phyloP scores from a whole-genome alignment of 148 eudicot species.

The Arctostaphylos glauca region DNA sequence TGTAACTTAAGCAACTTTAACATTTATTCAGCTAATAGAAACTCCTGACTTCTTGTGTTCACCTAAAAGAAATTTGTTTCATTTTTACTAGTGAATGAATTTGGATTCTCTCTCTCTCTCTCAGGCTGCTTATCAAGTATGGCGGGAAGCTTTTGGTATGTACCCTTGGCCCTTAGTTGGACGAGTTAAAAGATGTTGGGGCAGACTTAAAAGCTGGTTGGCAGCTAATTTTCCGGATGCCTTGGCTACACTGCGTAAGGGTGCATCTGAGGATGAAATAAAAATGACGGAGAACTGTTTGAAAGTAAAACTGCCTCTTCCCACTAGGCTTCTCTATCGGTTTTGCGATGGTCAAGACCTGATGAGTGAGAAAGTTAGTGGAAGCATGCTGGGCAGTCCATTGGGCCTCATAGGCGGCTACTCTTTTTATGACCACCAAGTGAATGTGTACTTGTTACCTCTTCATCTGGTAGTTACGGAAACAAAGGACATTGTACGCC shows the following conservation, averaged over 20 bases:
- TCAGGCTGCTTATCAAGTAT: constrained; percentile 72
- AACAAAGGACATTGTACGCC: constrained; percentile 31
- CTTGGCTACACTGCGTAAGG: constrained; percentile 55
- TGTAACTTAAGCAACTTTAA: not conserved
- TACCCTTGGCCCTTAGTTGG: constrained; percentile 84
- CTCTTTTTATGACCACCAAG: constrained; percentile 46
- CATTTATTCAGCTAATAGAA: not conserved
- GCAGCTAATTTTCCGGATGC: constrained; percentile 57
- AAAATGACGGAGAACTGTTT: constrained; percentile 51
- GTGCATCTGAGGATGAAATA: constrained; percentile 76
- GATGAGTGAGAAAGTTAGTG: constrained; percentile 16
- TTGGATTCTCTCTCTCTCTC: not conserved
- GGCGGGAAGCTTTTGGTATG: constrained; percentile 70
- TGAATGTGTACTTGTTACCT: constrained; percentile 69
- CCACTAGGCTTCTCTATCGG: constrained; percentile 76
- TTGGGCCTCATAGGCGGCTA: constrained; percentile 91
- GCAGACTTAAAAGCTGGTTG: constrained; percentile 59
- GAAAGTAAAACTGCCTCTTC: constrained; percentile 70
- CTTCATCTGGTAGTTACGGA: constrained; percentile 27
- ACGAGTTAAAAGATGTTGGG: constrained; percentile 73
- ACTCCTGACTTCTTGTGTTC: not conserved
- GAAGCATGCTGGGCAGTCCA: constrained; percentile 17
- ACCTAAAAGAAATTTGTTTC: too few species aligned
- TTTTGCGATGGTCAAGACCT: constrained; percentile 80
- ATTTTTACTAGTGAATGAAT: not conserved